A percentile compares a stretch with the other conserved stretches of the same genome.
These are phyloP conservation scores for Pseudogymnoascus sp. DNA, from an alignment of 2,329 filamentous ascomycete genomes.

Conservation along the genomic window DNA sequence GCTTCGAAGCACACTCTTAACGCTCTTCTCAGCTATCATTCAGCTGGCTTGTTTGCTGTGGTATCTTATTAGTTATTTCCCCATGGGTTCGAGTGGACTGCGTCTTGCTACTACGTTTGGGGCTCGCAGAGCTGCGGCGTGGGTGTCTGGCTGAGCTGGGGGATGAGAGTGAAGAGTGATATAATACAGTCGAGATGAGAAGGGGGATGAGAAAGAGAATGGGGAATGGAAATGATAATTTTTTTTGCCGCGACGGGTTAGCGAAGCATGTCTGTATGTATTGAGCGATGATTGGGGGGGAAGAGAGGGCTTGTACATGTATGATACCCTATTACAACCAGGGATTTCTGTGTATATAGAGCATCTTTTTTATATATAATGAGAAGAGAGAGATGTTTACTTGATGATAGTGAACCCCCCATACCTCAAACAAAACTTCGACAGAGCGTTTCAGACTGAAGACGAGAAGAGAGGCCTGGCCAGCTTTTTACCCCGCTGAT, in stretches of 20 bases:
- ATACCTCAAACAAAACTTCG: too few species aligned
- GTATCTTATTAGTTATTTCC: conserved; percentile 97
- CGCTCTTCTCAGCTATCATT: conserved; percentile 72
- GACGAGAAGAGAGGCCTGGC: too few species aligned
- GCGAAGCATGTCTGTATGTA: not conserved
- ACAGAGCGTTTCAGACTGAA: too few species aligned
- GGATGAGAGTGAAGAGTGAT: not conserved
- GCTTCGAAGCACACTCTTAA: conserved; percentile 79
- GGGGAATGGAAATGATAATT: not conserved
- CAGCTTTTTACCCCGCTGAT: too few species aligned
- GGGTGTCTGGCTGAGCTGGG: conserved; percentile 63
- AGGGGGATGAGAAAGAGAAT: not conserved
- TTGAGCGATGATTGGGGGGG: not conserved
- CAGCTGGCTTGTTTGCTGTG: conserved; percentile 79
- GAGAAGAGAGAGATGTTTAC: not conserved
- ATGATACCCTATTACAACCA: not conserved
- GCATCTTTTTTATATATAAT: not conserved
- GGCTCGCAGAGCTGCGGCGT: conserved; percentile 72
- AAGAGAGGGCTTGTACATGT: not conserved
- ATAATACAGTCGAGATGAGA: not conserved
- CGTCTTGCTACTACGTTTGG: conserved; percentile 82
- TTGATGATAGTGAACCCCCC: not conserved
- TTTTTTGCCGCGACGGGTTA: not conserved
- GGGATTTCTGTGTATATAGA: not conserved
- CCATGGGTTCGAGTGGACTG: conserved; percentile 86